A percentile compares a stretch with the other conserved stretches of the same genome.
Evolutionary conservation across 73 alveolate genomes (phyloP).

Genomic region (Paramecium primaurelia): DNA sequence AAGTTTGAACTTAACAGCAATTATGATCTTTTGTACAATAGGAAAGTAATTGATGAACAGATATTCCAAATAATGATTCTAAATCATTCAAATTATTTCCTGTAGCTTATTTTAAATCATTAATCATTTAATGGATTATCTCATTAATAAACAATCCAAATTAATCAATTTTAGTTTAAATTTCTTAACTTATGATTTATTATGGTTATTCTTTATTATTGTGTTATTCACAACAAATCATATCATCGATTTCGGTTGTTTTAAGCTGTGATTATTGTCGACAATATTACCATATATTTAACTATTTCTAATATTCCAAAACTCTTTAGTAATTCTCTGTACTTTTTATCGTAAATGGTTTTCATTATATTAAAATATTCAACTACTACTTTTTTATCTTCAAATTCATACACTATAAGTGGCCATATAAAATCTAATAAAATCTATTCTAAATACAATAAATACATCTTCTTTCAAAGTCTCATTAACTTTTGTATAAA

Average conservation of each 20-base stretch:
- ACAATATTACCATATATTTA: neutral
- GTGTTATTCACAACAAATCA: constrained; percentile 23
- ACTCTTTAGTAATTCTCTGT: neutral
- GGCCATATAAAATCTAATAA: constrained; percentile 35
- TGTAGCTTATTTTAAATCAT: neutral
- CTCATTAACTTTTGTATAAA: neutral
- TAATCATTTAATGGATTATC: neutral
- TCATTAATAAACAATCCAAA: neutral
- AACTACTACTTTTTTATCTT: neutral
- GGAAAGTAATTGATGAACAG: neutral
- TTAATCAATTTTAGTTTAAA: neutral
- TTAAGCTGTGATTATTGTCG: neutral
- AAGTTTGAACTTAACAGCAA: neutral
- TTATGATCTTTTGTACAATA: constrained; percentile 31
- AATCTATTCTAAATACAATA: neutral
- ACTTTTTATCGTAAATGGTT: neutral
- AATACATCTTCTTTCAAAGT: constrained; percentile 22
- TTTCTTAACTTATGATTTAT: neutral
- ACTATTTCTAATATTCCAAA: neutral
- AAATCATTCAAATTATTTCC: neutral
- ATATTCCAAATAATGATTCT: neutral
- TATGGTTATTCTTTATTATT: neutral
- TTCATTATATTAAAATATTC: neutral
- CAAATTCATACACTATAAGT: neutral
- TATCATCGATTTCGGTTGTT: neutral